These are phyloP conservation scores for Psilocybe tampanensis DNA, from an alignment of 768 basidiomycete species.

Conservation along the genomic window DNA sequence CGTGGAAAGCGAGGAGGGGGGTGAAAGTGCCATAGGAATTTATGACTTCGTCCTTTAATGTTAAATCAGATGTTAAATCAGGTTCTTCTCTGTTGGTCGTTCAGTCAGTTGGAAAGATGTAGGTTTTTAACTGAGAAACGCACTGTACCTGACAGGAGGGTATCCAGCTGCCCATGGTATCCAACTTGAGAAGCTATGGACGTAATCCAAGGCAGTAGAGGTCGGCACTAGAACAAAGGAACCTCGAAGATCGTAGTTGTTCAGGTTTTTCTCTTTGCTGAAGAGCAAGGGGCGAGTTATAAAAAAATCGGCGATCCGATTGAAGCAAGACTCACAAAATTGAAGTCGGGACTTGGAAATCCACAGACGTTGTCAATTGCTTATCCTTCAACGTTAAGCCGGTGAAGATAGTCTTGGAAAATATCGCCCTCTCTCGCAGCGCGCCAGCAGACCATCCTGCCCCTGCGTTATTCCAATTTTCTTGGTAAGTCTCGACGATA, in stretches of 20 bases:
- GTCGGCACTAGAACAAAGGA: constrained; percentile 37
- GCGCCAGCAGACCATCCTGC: neutral
- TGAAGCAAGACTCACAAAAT: constrained; percentile 29
- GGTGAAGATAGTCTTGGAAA: constrained; percentile 31
- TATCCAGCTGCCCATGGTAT: constrained; percentile 22
- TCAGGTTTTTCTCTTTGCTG: constrained; percentile 24
- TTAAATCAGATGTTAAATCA: neutral
- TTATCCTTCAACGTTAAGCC: constrained; percentile 28
- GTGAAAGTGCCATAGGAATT: constrained; percentile 36
- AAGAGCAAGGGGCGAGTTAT: neutral
- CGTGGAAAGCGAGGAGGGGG: constrained; percentile 36
- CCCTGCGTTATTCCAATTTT: neutral
- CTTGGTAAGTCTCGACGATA: too few relatives aligned
- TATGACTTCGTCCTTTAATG: constrained; percentile 28
- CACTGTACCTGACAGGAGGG: constrained; percentile 17
- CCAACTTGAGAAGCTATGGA: constrained; percentile 34
- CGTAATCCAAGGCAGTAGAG: constrained; percentile 31
- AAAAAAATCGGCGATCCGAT: neutral
- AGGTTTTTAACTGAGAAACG: neutral
- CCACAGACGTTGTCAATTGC: constrained; percentile 23
- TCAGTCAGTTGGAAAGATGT: neutral
- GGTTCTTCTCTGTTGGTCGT: neutral
- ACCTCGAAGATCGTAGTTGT: constrained; percentile 37
- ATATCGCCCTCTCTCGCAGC: constrained; percentile 19
- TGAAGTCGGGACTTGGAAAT: constrained; percentile 30